Evolutionary conservation across 139 green algal species (phyloP).

Genomic region (Micractinium sp.): DNA sequence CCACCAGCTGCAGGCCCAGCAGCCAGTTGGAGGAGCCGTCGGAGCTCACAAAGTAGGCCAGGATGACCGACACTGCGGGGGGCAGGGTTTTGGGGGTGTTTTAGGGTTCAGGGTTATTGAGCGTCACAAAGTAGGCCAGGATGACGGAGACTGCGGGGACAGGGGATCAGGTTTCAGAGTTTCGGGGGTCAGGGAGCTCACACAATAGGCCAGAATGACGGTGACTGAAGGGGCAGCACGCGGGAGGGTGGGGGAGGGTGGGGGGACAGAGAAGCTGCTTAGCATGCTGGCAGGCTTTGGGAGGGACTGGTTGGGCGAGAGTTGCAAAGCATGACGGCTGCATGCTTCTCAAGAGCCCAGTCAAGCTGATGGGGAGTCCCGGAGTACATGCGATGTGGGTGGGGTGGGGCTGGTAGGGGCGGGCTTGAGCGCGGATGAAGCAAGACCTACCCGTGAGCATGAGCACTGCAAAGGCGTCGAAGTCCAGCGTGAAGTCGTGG

Average conservation of each 20-base stretch:
- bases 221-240: no score
- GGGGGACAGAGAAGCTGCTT: no score
- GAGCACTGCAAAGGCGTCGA: conserved; percentile 64
- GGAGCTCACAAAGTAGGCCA: conserved; percentile 79
- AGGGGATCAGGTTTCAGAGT: no score
- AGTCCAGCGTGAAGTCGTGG: conserved; percentile 75
- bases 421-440: not conserved
- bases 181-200: no score
- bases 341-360: no score
- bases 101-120: not conserved
- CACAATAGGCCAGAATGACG: no score
- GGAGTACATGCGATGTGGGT: not conserved
- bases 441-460: conserved; percentile 33
- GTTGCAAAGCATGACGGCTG: no score
- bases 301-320: no score
- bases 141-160: conserved; percentile 68
- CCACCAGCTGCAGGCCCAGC: conserved; percentile 76
- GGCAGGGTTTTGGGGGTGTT: not conserved
- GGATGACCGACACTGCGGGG: conserved; percentile 67
- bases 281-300: no score
- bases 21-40: conserved; percentile 82
- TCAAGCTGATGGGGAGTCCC: not conserved
- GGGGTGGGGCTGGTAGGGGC: no score
- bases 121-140: conserved; percentile 78
- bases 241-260: no score